A percentile compares a stretch with the other conserved stretches of the same genome.
phyloP scores from a whole-genome alignment of 345 rosid species.

The Dimocarpus longan region DNA sequence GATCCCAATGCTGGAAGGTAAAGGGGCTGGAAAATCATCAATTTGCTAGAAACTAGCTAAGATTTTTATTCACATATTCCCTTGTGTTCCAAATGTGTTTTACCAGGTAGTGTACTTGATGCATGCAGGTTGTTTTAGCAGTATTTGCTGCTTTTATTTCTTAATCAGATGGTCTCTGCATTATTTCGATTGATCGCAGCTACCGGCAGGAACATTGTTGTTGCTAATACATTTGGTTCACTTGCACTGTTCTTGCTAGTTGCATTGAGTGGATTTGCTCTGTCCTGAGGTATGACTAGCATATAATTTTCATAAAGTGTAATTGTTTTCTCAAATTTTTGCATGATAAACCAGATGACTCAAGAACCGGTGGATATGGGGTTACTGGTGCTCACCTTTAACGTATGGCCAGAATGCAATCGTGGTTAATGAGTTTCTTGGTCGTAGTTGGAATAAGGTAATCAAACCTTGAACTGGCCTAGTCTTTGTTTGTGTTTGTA shows the following conservation, averaged over 20 bases:
- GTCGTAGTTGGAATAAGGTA: too few species aligned
- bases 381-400: slow-evolving; percentile 33
- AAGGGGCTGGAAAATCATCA: neutral
- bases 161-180: slow-evolving; percentile 52
- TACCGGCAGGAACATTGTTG: slow-evolving; percentile 43
- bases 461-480: neutral
- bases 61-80: neutral
- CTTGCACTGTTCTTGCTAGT: slow-evolving; percentile 40
- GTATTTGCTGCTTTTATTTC: slow-evolving; percentile 41
- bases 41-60: neutral
- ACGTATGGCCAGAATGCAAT: slow-evolving; percentile 40
- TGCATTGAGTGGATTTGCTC: slow-evolving; percentile 45
- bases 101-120: slow-evolving; percentile 1
- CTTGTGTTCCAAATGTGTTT: neutral
- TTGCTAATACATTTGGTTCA: slow-evolving; percentile 51
- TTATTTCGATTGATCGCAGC: slow-evolving; percentile 57
- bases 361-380: slow-evolving; percentile 30
- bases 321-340: too few species aligned
- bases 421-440: slow-evolving; percentile 37
- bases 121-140: slow-evolving; percentile 56
- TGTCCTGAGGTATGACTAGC: too few species aligned
- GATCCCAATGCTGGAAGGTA: slow-evolving; percentile 77
- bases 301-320: too few species aligned
- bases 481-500: too few species aligned
- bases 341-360: slow-evolving; percentile 25